A percentile compares a stretch with the other conserved stretches of the same genome.
Evolutionary conservation across 2,329 filamentous ascomycete species (phyloP).

Genomic region (Penicillium sp.): DNA sequence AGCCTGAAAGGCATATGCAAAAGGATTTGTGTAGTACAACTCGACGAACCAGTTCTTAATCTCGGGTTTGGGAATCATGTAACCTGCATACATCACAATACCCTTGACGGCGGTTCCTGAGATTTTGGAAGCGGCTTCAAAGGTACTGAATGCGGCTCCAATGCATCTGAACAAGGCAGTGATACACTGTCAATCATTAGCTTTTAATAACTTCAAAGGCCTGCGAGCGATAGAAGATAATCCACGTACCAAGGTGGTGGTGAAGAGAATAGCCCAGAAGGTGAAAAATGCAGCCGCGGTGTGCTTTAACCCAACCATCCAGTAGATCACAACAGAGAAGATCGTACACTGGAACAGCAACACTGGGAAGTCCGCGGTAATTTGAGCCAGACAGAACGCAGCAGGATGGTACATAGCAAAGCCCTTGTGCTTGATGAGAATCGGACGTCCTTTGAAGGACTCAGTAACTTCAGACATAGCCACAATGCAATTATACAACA

Average conservation of each 20-base stretch:
- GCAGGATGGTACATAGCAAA: conserved; percentile 61
- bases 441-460: conserved; percentile 60
- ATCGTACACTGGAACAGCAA: conserved; percentile 61
- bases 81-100: conserved; percentile 43
- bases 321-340: conserved; percentile 63
- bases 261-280: conserved; percentile 57
- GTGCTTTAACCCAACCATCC: conserved; percentile 59
- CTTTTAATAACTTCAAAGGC: conserved; percentile 7
- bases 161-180: conserved; percentile 59
- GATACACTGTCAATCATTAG: conserved; percentile 45
- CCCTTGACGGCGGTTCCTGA: conserved; percentile 40
- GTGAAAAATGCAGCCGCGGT: conserved; percentile 61
- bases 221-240: background rate
- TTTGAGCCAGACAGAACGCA: conserved; percentile 44
- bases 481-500: conserved; percentile 62
- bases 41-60: conserved; percentile 57
- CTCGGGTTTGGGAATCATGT: conserved; percentile 46
- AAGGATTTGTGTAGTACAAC: conserved; percentile 42
- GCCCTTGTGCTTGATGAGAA: conserved; percentile 59
- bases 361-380: conserved; percentile 52
- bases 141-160: conserved; percentile 56
- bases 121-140: conserved; percentile 60
- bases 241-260: conserved; percentile 51
- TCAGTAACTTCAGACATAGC: conserved; percentile 67
- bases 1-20: conserved; percentile 41